Evolutionary conservation across 805 yeast species (phyloP).

Genomic region (Zygotorulaspora florentina): DNA sequence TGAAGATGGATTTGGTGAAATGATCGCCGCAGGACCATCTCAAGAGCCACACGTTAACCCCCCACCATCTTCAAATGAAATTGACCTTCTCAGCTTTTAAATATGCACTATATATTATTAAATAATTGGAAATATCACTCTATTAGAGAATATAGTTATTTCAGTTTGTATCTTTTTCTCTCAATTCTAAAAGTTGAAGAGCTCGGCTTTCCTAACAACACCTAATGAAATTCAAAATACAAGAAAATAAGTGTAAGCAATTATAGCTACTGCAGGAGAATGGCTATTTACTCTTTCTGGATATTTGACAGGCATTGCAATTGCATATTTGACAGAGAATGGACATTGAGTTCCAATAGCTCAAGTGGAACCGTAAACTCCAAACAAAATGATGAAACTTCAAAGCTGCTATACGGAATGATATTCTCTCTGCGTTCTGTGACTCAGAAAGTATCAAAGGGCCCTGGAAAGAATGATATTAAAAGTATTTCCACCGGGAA

Average conservation of each 20-base stretch:
- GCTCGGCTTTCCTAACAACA: too few relatives aligned
- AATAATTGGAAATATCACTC: not conserved
- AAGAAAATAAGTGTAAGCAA: not conserved
- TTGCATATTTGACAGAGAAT: slow-evolving; percentile 79
- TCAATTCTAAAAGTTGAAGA: not conserved
- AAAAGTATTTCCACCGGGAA: slow-evolving; percentile 58
- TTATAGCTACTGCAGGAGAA: slow-evolving; percentile 1
- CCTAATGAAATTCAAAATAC: not conserved
- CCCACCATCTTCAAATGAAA: slow-evolving; percentile 19
- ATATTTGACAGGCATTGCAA: slow-evolving; percentile 89
- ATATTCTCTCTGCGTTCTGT: slow-evolving; percentile 75
- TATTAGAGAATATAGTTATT: too few relatives aligned
- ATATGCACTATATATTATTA: slow-evolving; percentile 1
- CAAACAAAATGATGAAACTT: slow-evolving; percentile 60
- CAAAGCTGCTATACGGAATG: slow-evolving; percentile 82
- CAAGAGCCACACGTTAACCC: slow-evolving; percentile 5
- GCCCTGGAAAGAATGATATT: slow-evolving; percentile 31
- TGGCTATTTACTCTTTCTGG: slow-evolving; percentile 80
- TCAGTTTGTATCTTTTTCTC: not conserved
- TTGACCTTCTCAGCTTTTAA: slow-evolving; percentile 33
- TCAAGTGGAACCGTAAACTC: slow-evolving; percentile 43
- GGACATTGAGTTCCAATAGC: slow-evolving; percentile 40
- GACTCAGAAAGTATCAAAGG: slow-evolving; percentile 47
- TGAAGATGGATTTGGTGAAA: slow-evolving; percentile 36
- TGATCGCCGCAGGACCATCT: slow-evolving; percentile 20